A percentile compares a stretch with the other conserved stretches of the same genome.
phyloP scores from a whole-genome alignment of 2,329 filamentous ascomycete species.

The Colletotrichum simmondsii region DNA sequence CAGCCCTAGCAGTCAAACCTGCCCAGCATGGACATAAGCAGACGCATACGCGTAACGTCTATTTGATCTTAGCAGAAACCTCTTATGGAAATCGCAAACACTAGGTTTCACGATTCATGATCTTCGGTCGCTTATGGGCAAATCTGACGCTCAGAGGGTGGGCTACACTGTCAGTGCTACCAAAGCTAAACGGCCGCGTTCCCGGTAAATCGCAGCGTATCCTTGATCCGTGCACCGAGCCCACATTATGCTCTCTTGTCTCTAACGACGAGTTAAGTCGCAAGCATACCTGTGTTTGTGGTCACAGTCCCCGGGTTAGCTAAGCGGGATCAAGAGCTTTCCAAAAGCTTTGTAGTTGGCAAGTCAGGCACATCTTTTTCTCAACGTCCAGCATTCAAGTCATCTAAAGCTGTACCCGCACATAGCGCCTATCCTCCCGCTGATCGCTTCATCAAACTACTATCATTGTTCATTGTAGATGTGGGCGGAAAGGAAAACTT shows the following conservation, averaged over 20 bases:
- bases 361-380: too few species aligned
- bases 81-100: neutral
- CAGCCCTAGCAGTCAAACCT: neutral
- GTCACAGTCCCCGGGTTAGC: too few species aligned
- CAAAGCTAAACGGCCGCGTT: neutral
- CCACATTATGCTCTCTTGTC: neutral
- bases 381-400: too few species aligned
- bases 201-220: neutral
- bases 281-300: neutral
- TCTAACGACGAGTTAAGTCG: neutral
- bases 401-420: too few species aligned
- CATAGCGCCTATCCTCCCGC: too few species aligned
- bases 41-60: neutral
- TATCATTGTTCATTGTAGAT: too few species aligned
- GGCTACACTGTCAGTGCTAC: neutral
- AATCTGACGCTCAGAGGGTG: neutral
- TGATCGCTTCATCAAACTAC: too few species aligned
- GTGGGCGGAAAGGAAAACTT: too few species aligned
- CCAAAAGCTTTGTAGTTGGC: fast-evolving
- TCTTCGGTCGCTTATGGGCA: neutral
- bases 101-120: neutral
- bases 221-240: neutral
- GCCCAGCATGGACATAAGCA: neutral
- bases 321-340: neutral
- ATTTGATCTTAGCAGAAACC: neutral